Evolutionary conservation across 148 eudicot genomes (phyloP), one percentile per base, ranked within the genome.

Genomic region (Bassia scoparia): DNA sequence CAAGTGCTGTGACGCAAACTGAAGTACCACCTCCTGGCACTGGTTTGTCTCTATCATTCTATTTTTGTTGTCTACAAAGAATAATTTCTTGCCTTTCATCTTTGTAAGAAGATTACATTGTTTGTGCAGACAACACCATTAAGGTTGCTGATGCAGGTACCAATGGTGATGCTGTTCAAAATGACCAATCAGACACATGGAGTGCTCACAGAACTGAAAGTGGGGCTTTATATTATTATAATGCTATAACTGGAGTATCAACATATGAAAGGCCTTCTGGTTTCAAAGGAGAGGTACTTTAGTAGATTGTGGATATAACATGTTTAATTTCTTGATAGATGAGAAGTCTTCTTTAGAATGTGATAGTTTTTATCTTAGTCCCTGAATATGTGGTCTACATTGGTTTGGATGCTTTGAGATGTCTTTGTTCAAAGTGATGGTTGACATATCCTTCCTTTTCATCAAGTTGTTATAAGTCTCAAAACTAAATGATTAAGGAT

Each of bases 171-270:
- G 50, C 75, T 76, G 75, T 73, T 26, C 52, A 69, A 33, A 79
- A 69, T 73, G 84, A 90, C 27, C 86, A 83, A 49, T 46, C 76
- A 2, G 92, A 95, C 71, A 87, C 89, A 26, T 96, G 99, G 99
- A 90, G 96, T 56, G 96, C 96, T 29, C 99, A 96, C 79, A 83
- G 89, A 79, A 90, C 90, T 84, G 97, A 87, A 77, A 59, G 87
- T 33, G 99, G 99, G 74, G 82, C 80, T 70, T 82, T 92, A 31
- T 96, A 96, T 85, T 96, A 96, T 80, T 96, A 92, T 81, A 96
- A 92, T 72, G 83, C 97, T 41, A 24, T 90, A 76, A 88, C 96
- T 4, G 88, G 95, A 69, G 90, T 90, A 78, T 96, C 99, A 50
- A 96, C 99, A 9, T 96, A 96, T 79, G 86, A 84, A 81, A 96